Base-by-base conservation (phyloP, 345 rosid genomes). In the Gossypium rotundifolium region DNA sequence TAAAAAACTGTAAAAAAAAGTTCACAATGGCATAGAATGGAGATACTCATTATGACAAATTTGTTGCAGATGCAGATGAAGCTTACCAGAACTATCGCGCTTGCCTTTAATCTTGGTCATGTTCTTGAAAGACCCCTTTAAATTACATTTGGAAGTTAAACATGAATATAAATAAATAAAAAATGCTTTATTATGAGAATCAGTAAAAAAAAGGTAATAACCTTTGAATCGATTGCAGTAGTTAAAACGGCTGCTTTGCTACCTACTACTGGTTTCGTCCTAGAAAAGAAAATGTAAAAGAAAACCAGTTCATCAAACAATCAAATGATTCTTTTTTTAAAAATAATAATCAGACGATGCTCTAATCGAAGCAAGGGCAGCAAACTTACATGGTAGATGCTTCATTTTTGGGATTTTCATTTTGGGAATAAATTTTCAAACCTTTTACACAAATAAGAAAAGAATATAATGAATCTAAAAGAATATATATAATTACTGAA, bases 361-460 rank as follows among this genome's bases (percentile, higher is more conserved):
- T n/a, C 11, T 46, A 52, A 38, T 45, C 22, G 9, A 18, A 45
- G 70, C 10, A 11, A 53, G 65, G 58, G 38, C 60, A 48, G 38
- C 60, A 48, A 16, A 81, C 94, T 86, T 84, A 90, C 96, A 73
- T 40, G 74, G 70, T 40, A 77, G 63, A 68, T 3, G 76, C 73
- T 71, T 81, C 89, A 61, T 38, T 62, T 74, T 85, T 85, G 17
- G 62, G 72, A 75, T 77, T 81, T 11, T 67, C 87, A 65, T 75
- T 76, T 65, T 86, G 92, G 0, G 89, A 60, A 48, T 71, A 87
- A 55, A 92, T 74, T 75, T 79, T 88, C 52, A 92, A 81, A 78
- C 75, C 80, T 58, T 81, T 73, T 61, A 53, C 73, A 45, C 54
- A 45, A 45, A 25, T 65, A 74, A 40, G 11, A 65, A 38, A 40